A percentile compares a stretch with the other conserved stretches of the same genome.
Conservation (phyloP, 192 early-diverging fungal species). For the Coemansia sp. region DNA sequence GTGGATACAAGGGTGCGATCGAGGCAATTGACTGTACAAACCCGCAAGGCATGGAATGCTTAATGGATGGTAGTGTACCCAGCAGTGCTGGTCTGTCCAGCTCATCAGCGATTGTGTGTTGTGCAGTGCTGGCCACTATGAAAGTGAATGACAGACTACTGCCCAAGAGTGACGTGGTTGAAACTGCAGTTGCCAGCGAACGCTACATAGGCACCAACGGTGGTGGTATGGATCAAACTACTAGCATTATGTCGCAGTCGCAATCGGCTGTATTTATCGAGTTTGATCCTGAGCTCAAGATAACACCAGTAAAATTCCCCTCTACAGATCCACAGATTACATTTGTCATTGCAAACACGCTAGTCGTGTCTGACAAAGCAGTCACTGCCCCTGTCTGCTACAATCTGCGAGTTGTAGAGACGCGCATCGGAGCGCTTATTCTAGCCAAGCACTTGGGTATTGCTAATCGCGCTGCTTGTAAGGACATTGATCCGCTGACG, state of each 20-base stretch:
- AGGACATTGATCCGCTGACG: conserved; percentile 62
- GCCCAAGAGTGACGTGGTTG: conserved; percentile 38
- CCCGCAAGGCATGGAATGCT: conserved; percentile 58
- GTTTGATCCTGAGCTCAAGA: conserved; percentile 72
- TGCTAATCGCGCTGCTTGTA: conserved; percentile 43
- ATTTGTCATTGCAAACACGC: conserved; percentile 88
- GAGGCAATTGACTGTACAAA: conserved; percentile 29
- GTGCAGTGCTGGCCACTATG: conserved; percentile 36
- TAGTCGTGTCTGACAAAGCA: conserved; percentile 83
- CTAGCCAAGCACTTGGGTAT: conserved; percentile 58
- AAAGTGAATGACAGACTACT: conserved; percentile 13
- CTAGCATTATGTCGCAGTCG: conserved; percentile 74
- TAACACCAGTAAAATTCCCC: conserved; percentile 67
- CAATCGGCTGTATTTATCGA: conserved; percentile 75
- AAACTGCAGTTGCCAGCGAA: conserved; percentile 78
- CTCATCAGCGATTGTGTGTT: conserved; percentile 83
- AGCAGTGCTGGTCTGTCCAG: conserved; percentile 81
- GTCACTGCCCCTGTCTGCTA: conserved; percentile 86
- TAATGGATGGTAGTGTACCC: conserved; percentile 82
- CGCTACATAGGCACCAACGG: conserved; percentile 71
- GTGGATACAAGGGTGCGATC: conserved; percentile 64
- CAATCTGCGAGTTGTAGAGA: conserved; percentile 92
- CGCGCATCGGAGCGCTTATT: conserved; percentile 72
- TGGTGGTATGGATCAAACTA: conserved; percentile 89
- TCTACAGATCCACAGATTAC: conserved; percentile 51